Conservation (phyloP, 2,329 filamentous ascomycete genomes). For the Cercospora sp. region DNA sequence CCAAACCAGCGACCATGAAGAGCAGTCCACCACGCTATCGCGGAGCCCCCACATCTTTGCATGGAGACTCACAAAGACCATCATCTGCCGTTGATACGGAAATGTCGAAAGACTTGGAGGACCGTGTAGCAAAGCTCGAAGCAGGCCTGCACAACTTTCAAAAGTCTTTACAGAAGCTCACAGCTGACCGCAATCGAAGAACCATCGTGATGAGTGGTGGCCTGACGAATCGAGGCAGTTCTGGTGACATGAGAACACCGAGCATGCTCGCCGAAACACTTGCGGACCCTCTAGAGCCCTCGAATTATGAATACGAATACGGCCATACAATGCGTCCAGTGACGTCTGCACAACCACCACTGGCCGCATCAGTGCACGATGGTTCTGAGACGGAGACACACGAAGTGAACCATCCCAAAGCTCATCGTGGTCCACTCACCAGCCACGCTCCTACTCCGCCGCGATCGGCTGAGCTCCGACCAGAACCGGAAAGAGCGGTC, state of each 20-base stretch:
- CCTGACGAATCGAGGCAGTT: constrained; percentile 23
- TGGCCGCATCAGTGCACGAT: constrained; percentile 21
- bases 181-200: constrained; percentile 36
- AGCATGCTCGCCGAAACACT: constrained; percentile 40
- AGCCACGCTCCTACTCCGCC: constrained; percentile 10
- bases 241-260: constrained; percentile 32
- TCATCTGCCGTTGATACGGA: constrained; percentile 24
- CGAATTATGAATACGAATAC: constrained; percentile 30
- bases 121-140: constrained; percentile 40
- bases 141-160: constrained; percentile 38
- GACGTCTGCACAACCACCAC: constrained; percentile 27
- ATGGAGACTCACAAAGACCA: constrained; percentile 16
- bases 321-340: constrained; percentile 26
- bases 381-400: neutral
- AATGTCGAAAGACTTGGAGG: constrained; percentile 36
- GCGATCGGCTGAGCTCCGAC: constrained; percentile 4
- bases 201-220: constrained; percentile 34
- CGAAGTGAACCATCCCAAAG: neutral
- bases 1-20: constrained; percentile 19
- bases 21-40: constrained; percentile 21
- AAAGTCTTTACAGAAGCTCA: constrained; percentile 36
- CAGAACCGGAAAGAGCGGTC: neutral
- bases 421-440: neutral
- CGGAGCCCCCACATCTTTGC: constrained; percentile 16
- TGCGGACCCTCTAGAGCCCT: constrained; percentile 23